phyloP scores from a whole-genome alignment of 75 land plant genomes.

The Larix kaempferi region DNA sequence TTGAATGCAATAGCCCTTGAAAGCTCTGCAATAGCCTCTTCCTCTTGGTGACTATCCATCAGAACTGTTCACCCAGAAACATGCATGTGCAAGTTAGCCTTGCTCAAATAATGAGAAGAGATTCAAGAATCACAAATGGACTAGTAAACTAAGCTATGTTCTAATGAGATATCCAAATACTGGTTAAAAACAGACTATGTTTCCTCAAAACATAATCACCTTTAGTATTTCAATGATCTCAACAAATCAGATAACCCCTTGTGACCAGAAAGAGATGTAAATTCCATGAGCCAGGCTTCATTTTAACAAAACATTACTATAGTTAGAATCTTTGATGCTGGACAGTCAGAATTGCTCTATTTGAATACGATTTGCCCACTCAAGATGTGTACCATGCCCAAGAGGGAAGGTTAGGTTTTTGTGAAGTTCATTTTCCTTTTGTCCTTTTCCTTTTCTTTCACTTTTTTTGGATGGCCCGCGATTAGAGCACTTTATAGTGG shows the following conservation, averaged over 20 bases:
- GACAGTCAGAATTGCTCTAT: neutral
- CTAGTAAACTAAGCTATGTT: neutral
- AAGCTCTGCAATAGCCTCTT: constrained; percentile 90
- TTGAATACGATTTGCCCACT: neutral
- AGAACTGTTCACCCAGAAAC: constrained; percentile 38
- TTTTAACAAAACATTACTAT: neutral
- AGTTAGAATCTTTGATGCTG: neutral
- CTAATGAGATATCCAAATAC: neutral
- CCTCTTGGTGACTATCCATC: constrained; percentile 89
- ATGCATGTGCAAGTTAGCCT: neutral
- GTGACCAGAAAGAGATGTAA: neutral
- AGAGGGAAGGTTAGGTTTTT: neutral
- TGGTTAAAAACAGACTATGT: neutral
- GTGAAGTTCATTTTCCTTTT: neutral
- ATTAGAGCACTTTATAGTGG: neutral
- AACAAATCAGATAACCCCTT: neutral
- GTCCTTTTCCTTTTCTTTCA: neutral
- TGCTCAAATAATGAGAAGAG: neutral
- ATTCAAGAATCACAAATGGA: neutral
- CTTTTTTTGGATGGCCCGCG: neutral
- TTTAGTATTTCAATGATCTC: neutral
- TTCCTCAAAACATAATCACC: neutral
- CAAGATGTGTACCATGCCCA: neutral
- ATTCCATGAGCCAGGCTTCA: neutral
- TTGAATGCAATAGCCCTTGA: constrained; percentile 92